phyloP scores from a whole-genome alignment of 305 asterid species.

The Fraxinus velutina region DNA sequence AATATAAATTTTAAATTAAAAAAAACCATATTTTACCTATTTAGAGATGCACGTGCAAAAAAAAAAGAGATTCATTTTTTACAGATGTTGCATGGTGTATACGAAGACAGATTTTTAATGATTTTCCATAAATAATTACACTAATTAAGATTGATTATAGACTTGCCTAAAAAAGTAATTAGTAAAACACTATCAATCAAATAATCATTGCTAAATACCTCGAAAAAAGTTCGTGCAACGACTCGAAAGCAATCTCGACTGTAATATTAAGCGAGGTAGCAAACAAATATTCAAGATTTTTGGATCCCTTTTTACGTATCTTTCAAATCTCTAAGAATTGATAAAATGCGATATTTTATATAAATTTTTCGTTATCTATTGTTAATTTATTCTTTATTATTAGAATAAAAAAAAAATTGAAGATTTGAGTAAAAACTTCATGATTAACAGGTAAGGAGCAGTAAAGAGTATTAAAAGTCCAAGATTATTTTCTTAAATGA shows the following conservation, averaged over 20 bases:
- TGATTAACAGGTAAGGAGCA: neutral
- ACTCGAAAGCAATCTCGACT: neutral
- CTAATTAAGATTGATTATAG: neutral
- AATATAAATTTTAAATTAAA: too few relatives aligned
- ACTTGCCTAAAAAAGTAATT: neutral
- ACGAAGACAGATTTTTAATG: neutral
- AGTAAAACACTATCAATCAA: neutral
- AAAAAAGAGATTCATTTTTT: neutral
- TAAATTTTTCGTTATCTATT: neutral
- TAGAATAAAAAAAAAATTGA: neutral
- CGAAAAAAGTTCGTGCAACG: neutral
- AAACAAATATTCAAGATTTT: neutral
- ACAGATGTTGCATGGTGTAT: neutral
- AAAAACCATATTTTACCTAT: neutral
- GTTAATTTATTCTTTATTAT: neutral
- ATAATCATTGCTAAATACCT: neutral
- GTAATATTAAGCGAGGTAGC: neutral
- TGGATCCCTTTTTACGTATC: neutral
- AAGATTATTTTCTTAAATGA: constrained; percentile 23
- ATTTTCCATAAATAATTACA: neutral
- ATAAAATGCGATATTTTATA: neutral
- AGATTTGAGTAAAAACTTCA: neutral
- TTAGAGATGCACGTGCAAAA: neutral
- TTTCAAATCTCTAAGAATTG: neutral
- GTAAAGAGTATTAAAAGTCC: constrained; percentile 17